Evolutionary conservation across 129 eudicot genomes (phyloP).

Genomic region (Artemisia argyi): DNA sequence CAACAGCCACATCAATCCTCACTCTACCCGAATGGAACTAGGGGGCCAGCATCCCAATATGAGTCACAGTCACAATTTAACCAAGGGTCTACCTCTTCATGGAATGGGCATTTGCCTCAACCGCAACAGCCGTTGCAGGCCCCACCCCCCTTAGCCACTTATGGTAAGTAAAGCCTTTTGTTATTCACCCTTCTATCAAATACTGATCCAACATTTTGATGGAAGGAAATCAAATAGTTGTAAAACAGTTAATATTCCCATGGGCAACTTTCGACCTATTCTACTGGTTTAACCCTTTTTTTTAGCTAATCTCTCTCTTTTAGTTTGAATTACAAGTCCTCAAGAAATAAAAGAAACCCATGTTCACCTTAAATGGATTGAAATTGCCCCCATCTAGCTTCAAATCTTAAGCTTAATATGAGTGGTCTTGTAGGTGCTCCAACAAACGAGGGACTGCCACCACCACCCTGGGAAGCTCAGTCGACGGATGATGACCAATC

Average conservation of each 20-base stretch:
- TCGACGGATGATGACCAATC: constrained; percentile 39
- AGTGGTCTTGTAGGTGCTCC: constrained; percentile 46
- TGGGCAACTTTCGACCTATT: background rate
- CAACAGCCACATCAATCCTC: constrained; percentile 53
- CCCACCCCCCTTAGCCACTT: constrained; percentile 53
- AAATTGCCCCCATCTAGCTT: background rate
- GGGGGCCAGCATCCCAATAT: constrained; percentile 34
- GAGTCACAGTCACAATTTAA: constrained; percentile 44
- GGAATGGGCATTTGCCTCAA: constrained; percentile 63
- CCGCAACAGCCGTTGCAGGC: constrained; percentile 49
- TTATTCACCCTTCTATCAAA: background rate
- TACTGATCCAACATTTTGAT: background rate
- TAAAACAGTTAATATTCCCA: constrained; percentile 2
- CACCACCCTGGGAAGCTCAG: constrained; percentile 92
- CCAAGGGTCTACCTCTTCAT: constrained; percentile 53
- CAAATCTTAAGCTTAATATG: constrained; percentile 9
- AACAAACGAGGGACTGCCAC: constrained; percentile 55
- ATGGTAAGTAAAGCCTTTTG: constrained; percentile 41
- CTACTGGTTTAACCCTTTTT: constrained; percentile 9
- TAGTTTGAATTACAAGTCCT: background rate
- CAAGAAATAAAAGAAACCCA: background rate
- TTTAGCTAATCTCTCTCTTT: background rate
- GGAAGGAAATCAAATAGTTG: background rate
- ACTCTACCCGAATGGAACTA: constrained; percentile 52
- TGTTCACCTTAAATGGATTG: background rate